A percentile compares a stretch with the other conserved stretches of the same genome.
Evolutionary conservation across 192 early-diverging fungal genomes (phyloP).

Genomic region (Cladochytrium replicatum): DNA sequence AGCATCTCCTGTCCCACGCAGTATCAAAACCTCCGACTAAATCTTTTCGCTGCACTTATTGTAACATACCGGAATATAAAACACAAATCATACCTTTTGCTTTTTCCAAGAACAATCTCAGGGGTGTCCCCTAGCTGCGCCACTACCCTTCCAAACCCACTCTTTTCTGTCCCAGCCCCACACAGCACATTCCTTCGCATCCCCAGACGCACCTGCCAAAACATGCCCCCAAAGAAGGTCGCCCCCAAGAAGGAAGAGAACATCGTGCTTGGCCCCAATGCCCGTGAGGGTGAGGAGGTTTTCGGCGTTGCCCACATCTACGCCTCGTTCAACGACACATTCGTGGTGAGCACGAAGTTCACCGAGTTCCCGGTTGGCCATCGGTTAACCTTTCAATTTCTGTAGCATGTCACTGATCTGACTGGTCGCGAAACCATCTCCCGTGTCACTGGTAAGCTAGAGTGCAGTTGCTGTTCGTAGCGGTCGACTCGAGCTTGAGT

Average conservation of each 20-base stretch:
- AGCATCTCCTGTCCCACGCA: no score
- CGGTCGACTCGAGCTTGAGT: no score
- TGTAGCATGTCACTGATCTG: conserved; percentile 93
- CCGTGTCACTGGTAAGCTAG: conserved; percentile 95
- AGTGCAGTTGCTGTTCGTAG: no score
- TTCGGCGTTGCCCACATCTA: conserved; percentile 99
- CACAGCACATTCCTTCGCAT: no score
- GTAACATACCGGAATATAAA: no score
- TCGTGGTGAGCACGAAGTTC: conserved; percentile 48
- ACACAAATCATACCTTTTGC: no score
- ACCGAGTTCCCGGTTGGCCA: conserved; percentile 7
- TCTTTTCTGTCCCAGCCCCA: no score
- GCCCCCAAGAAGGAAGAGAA: conserved; percentile 68
- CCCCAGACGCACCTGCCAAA: background rate
- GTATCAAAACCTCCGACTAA: no score
- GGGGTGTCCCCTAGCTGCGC: no score
- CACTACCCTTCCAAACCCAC: no score
- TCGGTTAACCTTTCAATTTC: background rate
- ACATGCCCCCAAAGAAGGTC: conserved; percentile 47
- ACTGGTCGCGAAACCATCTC: conserved; percentile 98
- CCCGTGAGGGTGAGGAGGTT: conserved; percentile 94
- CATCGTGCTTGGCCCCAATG: conserved; percentile 93
- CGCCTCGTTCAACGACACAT: conserved; percentile 99
- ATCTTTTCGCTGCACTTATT: no score
- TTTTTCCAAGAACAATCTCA: no score